Conservation (phyloP, 371 early-diverging fungal genomes). For the Mucor lusitanicus region DNA sequence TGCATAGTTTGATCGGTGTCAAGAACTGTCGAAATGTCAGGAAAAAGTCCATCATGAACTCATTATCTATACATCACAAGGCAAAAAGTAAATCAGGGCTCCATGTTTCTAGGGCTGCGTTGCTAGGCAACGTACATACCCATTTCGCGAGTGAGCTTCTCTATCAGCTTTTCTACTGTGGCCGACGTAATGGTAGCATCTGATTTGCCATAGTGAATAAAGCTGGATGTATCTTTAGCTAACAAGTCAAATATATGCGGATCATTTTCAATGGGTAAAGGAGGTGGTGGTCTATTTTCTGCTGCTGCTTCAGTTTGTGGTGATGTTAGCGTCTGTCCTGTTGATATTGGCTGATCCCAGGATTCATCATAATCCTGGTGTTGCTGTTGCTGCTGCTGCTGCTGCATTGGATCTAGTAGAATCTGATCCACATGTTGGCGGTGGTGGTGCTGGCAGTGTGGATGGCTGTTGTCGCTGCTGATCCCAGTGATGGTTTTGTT, state of each 20-base stretch:
- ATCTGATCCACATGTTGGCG: not conserved
- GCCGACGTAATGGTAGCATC: constrained; percentile 49
- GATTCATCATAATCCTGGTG: not conserved
- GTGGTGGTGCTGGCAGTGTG: not conserved
- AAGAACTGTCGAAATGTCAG: constrained; percentile 49
- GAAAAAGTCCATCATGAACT: constrained; percentile 51
- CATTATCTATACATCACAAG: constrained; percentile 43
- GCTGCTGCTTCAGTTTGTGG: not conserved
- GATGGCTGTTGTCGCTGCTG: not conserved
- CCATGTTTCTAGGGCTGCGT: too few species aligned
- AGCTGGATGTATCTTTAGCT: constrained; percentile 19
- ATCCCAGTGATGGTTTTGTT: not conserved
- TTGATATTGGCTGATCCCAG: not conserved
- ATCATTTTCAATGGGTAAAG: constrained; percentile 47
- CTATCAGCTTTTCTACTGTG: constrained; percentile 61
- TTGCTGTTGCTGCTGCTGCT: too few species aligned
- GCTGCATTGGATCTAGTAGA: not conserved
- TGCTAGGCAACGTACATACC: constrained; percentile 35
- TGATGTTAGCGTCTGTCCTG: not conserved
- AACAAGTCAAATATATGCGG: constrained; percentile 48
- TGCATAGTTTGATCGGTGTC: constrained; percentile 50
- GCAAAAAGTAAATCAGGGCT: not conserved
- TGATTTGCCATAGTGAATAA: constrained; percentile 43
- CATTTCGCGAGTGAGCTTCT: constrained; percentile 60
- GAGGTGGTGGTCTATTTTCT: constrained; percentile 19